These are phyloP conservation scores for Blastobotrys ciferrii DNA, from an alignment of 1,139 yeast species.

Conservation along the genomic window DNA sequence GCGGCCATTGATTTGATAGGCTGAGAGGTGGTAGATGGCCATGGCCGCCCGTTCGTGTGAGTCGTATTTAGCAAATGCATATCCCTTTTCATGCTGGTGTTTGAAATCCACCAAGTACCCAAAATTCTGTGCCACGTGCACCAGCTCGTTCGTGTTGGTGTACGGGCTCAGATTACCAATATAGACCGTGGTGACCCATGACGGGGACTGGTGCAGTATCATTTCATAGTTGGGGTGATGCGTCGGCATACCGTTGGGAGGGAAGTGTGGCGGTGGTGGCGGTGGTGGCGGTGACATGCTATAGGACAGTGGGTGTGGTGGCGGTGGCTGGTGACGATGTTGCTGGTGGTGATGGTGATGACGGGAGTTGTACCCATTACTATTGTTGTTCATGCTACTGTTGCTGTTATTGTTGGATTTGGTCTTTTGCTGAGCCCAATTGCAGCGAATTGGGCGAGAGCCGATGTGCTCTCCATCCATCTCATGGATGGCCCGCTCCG, in stretches of 20 bases:
- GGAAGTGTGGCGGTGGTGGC: conserved; percentile 1
- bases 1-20: conserved; percentile 74
- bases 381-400: conserved; percentile 18
- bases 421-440: conserved; percentile 64
- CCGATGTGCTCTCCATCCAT: conserved; percentile 76
- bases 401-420: neutral
- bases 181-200: conserved; percentile 86
- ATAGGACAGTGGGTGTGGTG: conserved; percentile 21
- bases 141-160: conserved; percentile 68
- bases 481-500: conserved; percentile 66
- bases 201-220: conserved; percentile 73
- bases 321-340: conserved; percentile 18
- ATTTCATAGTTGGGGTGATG: conserved; percentile 48
- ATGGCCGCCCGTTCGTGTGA: conserved; percentile 86
- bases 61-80: conserved; percentile 84
- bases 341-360: no score
- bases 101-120: conserved; percentile 82
- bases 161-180: conserved; percentile 81
- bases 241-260: neutral
- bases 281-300: conserved; percentile 27
- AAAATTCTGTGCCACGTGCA: conserved; percentile 74
- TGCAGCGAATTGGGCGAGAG: conserved; percentile 76
- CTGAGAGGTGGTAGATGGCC: conserved; percentile 78
- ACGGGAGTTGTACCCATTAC: neutral
- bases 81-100: conserved; percentile 76